Percentiles rank a stretch among this genome's conserved stretches.
phyloP scores from a whole-genome alignment of 2,329 filamentous ascomycete genomes.

The Dactylellina leptospora region DNA sequence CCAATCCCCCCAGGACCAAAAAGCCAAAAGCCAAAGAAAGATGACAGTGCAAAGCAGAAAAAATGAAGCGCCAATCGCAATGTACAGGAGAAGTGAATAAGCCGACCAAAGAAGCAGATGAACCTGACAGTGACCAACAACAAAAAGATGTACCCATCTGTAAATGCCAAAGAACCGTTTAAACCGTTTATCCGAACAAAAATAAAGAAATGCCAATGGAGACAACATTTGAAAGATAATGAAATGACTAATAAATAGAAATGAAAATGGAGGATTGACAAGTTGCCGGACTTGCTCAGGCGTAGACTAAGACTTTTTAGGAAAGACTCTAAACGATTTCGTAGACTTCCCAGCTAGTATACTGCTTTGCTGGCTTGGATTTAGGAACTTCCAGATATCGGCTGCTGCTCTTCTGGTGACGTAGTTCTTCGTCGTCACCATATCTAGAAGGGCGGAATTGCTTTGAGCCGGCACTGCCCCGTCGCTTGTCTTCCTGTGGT shows the following conservation, averaged over 20 bases:
- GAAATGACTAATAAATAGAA: slow-evolving; percentile 5
- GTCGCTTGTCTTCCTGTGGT: slow-evolving; percentile 34
- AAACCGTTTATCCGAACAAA: slow-evolving; percentile 23
- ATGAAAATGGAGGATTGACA: neutral
- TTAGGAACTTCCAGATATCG: slow-evolving; percentile 46
- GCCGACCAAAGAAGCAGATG: slow-evolving; percentile 8
- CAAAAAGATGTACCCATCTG: slow-evolving; percentile 28
- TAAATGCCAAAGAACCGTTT: slow-evolving; percentile 33
- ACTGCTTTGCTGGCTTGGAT: slow-evolving; percentile 37
- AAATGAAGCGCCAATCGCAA: slow-evolving; percentile 41
- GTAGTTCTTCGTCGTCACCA: slow-evolving; percentile 34
- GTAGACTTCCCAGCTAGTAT: slow-evolving; percentile 50
- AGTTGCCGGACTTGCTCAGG: slow-evolving; percentile 27
- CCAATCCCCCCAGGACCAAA: neutral
- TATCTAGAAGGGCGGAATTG: slow-evolving; percentile 31
- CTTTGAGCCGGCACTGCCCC: slow-evolving; percentile 25
- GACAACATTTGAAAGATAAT: neutral
- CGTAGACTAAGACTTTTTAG: slow-evolving; percentile 16
- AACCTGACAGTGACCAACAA: neutral
- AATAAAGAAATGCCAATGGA: slow-evolving; percentile 2
- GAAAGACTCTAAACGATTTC: slow-evolving; percentile 39
- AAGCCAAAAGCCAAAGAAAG: slow-evolving; percentile 8
- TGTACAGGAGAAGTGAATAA: slow-evolving; percentile 36
- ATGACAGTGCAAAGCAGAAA: neutral
- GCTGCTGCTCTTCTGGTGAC: slow-evolving; percentile 26